A percentile compares a stretch with the other conserved stretches of the same genome.
Evolutionary conservation across 73 alveolate genomes (phyloP).

Genomic region (Effrenium voratum): DNA sequence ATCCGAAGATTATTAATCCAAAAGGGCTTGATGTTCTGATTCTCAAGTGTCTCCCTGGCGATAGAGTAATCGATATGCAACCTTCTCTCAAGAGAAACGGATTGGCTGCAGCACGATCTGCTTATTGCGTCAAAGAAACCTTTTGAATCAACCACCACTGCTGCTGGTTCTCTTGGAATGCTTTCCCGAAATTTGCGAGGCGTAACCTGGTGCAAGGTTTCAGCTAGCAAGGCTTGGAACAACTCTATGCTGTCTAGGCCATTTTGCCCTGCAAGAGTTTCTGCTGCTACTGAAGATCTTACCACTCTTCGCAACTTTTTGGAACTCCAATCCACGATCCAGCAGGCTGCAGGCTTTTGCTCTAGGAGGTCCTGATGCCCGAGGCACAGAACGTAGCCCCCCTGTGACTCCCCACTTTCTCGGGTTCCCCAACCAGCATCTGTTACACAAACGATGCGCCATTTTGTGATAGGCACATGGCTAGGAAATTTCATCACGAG

Average conservation of each 20-base stretch:
- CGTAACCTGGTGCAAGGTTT: neutral
- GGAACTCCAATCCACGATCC: conserved; percentile 47
- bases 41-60: conserved; percentile 1
- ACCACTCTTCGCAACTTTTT: conserved; percentile 23
- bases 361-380: neutral
- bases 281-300: conserved; percentile 23
- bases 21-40: neutral
- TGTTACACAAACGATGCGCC: neutral
- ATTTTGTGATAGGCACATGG: neutral
- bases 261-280: conserved; percentile 36
- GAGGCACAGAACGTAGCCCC: conserved; percentile 6
- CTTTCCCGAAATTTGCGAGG: neutral
- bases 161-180: neutral
- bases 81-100: neutral
- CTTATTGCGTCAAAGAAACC: conserved; percentile 47
- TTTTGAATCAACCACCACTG: neutral
- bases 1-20: conserved; percentile 26
- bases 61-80: conserved; percentile 28
- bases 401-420: conserved; percentile 43
- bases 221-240: conserved; percentile 3
- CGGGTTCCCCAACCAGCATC: conserved; percentile 83
- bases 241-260: conserved; percentile 27
- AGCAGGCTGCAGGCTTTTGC: neutral
- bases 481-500: conserved; percentile 14
- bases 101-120: neutral